Evolutionary conservation across 1,284 basidiomycete species (phyloP).

Genomic region (Puccinia horiana): DNA sequence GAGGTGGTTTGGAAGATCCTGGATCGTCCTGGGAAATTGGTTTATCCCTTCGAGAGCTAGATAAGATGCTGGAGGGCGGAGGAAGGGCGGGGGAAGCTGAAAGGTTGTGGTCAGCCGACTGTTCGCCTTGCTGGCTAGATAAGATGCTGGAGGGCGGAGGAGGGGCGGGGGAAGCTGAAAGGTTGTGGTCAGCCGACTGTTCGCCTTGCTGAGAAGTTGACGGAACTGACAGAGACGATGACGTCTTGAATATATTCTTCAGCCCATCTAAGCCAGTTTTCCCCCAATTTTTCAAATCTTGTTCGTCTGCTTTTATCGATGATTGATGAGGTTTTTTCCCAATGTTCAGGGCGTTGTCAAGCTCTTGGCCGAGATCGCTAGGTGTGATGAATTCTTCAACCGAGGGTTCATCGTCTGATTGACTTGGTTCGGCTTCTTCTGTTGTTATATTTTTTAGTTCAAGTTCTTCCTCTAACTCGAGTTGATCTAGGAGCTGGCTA

Average conservation of each 20-base stretch:
- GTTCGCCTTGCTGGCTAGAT: neutral
- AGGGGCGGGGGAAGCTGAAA: neutral
- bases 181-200: neutral
- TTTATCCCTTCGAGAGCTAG: neutral
- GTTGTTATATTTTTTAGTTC: neutral
- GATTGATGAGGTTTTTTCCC: neutral
- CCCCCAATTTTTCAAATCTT: constrained; percentile 27
- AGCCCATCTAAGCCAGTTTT: constrained; percentile 33
- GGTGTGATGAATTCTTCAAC: neutral
- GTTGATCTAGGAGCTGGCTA: constrained; percentile 18
- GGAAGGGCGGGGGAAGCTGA: neutral
- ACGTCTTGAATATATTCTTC: constrained; percentile 29
- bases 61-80: neutral
- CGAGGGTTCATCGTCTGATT: constrained; percentile 1
- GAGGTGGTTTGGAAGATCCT: neutral
- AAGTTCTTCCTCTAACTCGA: constrained; percentile 43
- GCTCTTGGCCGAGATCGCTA: constrained; percentile 4
- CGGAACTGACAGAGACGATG: neutral
- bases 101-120: neutral
- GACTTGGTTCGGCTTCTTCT: neutral
- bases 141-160: neutral
- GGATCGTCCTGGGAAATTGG: neutral
- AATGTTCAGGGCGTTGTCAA: constrained; percentile 9
- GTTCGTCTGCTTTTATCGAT: neutral
- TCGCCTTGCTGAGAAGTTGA: neutral